Conservation (phyloP, 2,329 filamentous ascomycete genomes). For the Diaporthe destruens region DNA sequence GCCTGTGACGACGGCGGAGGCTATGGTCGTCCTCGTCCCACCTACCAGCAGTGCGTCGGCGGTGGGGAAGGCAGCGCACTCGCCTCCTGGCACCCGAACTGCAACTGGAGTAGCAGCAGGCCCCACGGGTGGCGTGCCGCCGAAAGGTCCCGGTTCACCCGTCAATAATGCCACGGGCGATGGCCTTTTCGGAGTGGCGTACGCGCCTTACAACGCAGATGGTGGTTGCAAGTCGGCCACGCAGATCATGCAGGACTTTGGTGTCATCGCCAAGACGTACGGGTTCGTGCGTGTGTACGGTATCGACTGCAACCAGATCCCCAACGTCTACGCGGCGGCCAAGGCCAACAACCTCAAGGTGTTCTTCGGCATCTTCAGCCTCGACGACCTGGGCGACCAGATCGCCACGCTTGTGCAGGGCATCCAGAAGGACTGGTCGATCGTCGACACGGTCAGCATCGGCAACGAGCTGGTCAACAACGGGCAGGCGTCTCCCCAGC, state of each 20-base stretch:
- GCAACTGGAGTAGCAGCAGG: neutral
- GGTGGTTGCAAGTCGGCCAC: slow-evolving; percentile 75
- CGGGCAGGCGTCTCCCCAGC: slow-evolving; percentile 62
- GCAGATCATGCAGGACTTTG: slow-evolving; percentile 75
- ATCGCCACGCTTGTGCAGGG: slow-evolving; percentile 71
- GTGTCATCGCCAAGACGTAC: slow-evolving; percentile 65
- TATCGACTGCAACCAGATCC: slow-evolving; percentile 80
- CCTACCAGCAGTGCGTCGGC: slow-evolving; percentile 33
- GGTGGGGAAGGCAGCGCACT: neutral
- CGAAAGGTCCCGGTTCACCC: neutral
- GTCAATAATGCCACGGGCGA: slow-evolving; percentile 33
- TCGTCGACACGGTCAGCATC: slow-evolving; percentile 78
- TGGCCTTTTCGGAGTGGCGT: slow-evolving; percentile 58
- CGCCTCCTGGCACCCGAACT: neutral
- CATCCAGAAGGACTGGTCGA: slow-evolving; percentile 73
- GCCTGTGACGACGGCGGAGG: slow-evolving; percentile 59
- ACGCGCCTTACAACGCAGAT: slow-evolving; percentile 63
- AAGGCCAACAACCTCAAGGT: slow-evolving; percentile 75
- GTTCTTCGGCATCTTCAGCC: slow-evolving; percentile 80
- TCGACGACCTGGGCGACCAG: slow-evolving; percentile 67
- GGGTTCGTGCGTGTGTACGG: slow-evolving; percentile 81
- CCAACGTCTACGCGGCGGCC: slow-evolving; percentile 72
- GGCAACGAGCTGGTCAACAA: slow-evolving; percentile 86
- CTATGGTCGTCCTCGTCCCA: slow-evolving; percentile 51
- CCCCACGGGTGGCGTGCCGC: neutral